phyloP scores from a whole-genome alignment of 495 filamentous ascomycete species.

The Cairneyella variabilis region DNA sequence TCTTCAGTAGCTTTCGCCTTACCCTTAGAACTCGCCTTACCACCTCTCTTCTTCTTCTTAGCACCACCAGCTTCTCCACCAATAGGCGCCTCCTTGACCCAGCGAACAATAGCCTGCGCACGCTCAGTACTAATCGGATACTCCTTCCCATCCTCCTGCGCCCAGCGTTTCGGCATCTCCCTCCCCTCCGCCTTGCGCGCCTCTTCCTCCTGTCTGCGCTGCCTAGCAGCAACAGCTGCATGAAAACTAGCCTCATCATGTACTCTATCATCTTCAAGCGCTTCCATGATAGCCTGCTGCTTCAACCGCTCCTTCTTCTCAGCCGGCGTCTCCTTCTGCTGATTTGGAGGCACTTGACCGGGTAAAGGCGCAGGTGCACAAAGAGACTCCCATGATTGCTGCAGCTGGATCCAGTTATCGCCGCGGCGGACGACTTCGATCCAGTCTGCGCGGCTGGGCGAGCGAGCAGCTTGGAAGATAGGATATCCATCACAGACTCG shows the following conservation, averaged over 20 bases:
- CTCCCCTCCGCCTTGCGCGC: constrained; percentile 33
- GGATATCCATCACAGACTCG: constrained; percentile 76
- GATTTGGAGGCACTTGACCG: constrained; percentile 16
- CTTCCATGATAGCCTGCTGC: constrained; percentile 61
- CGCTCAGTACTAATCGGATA: constrained; percentile 67
- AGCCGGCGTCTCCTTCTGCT: constrained; percentile 41
- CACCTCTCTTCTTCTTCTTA: constrained; percentile 34
- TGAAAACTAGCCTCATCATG: constrained; percentile 61
- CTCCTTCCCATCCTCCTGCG: constrained; percentile 60
- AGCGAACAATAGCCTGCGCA: constrained; percentile 60
- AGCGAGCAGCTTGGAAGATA: constrained; percentile 69
- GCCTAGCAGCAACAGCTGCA: constrained; percentile 54
- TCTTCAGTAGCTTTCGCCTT: constrained; percentile 3
- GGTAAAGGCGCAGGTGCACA: constrained; percentile 65
- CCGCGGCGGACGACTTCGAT: constrained; percentile 64
- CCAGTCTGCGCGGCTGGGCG: constrained; percentile 73
- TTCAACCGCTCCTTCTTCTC: constrained; percentile 54
- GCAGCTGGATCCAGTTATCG: constrained; percentile 62
- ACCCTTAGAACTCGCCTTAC: constrained; percentile 11
- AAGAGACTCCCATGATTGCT: constrained; percentile 61
- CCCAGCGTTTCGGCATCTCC: constrained; percentile 53
- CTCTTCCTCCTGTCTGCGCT: constrained; percentile 50
- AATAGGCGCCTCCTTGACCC: constrained; percentile 62
- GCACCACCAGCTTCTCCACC: constrained; percentile 29
- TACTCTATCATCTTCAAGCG: constrained; percentile 59